Percentiles rank a stretch among this genome's conserved stretches.
phyloP scores from a whole-genome alignment of 1,284 basidiomycete species.

The Ganoderma lingzhi region DNA sequence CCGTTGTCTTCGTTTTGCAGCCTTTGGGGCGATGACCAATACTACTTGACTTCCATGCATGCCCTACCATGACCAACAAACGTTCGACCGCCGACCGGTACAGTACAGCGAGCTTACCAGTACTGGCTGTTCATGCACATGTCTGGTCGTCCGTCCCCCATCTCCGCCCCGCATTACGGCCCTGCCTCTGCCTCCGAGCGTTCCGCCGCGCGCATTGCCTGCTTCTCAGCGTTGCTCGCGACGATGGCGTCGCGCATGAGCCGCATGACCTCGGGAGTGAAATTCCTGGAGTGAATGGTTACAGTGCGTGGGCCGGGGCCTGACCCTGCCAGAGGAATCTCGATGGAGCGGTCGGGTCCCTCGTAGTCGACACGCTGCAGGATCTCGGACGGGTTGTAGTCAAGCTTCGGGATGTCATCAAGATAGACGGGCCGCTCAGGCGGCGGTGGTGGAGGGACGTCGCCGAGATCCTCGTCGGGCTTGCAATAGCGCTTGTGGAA shows the following conservation, averaged over 20 bases:
- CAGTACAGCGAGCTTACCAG: not conserved
- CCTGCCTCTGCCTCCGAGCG: not conserved
- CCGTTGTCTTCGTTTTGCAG: no score
- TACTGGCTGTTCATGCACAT: not conserved
- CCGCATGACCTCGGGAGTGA: constrained; percentile 12
- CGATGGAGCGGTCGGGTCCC: constrained; percentile 16
- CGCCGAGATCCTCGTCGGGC: constrained; percentile 12
- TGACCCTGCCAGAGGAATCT: constrained; percentile 7
- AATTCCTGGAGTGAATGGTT: constrained; percentile 7
- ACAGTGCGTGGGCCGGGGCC: not conserved
- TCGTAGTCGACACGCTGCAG: constrained; percentile 4
- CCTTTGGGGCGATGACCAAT: no score
- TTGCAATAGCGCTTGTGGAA: constrained; percentile 16
- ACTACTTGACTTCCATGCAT: not conserved
- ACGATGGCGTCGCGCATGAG: constrained; percentile 15
- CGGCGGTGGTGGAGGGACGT: not conserved
- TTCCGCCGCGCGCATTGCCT: constrained; percentile 1
- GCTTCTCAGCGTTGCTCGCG: not conserved
- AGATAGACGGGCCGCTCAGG: not conserved
- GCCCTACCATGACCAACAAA: not conserved
- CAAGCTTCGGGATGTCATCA: not conserved
- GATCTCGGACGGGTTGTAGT: constrained; percentile 1
- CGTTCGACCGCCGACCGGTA: not conserved
- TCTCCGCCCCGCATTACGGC: not conserved
- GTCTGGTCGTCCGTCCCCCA: not conserved